Conservation (phyloP, 2,329 filamentous ascomycete species). For the Truncatella angustata region DNA sequence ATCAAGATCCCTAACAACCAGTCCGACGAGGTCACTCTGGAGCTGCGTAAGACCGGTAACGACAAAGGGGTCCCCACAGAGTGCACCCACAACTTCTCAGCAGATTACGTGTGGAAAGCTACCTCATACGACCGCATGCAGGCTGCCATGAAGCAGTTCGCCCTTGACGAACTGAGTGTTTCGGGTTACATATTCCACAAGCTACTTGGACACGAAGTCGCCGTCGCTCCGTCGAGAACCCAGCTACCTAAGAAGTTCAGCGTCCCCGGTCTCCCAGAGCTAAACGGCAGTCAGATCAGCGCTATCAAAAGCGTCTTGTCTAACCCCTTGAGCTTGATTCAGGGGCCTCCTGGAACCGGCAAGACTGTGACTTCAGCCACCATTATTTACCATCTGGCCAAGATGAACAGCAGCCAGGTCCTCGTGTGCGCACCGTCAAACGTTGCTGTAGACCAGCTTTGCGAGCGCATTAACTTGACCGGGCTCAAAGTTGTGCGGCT, state of each 20-base stretch:
- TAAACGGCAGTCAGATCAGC: conserved; percentile 93
- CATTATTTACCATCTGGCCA: conserved; percentile 96
- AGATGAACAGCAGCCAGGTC: conserved; percentile 91
- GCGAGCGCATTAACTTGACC: conserved; percentile 92
- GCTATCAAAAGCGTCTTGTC: conserved; percentile 94
- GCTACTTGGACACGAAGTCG: conserved; percentile 90
- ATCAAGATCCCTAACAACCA: conserved; percentile 99
- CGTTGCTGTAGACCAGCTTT: conserved; percentile 96
- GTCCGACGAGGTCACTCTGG: conserved; percentile 94
- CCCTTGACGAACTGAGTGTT: conserved; percentile 95
- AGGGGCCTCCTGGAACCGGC: conserved; percentile 93
- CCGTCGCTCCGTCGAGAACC: conserved; percentile 91
- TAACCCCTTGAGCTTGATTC: conserved; percentile 91
- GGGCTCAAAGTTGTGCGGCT: conserved; percentile 95
- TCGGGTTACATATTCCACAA: conserved; percentile 99
- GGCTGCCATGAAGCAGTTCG: conserved; percentile 98
- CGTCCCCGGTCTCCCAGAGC: conserved; percentile 87
- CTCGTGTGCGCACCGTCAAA: conserved; percentile 97
- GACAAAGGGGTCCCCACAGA: conserved; percentile 96
- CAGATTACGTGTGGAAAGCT: conserved; percentile 99
- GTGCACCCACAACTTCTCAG: conserved; percentile 95
- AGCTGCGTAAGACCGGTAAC: conserved; percentile 89
- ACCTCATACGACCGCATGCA: conserved; percentile 99
- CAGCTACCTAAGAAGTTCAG: conserved; percentile 96
- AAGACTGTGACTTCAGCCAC: conserved; percentile 99